Conservation (phyloP, 768 basidiomycete species). For the Porphyrellus cyaneotinctus region DNA sequence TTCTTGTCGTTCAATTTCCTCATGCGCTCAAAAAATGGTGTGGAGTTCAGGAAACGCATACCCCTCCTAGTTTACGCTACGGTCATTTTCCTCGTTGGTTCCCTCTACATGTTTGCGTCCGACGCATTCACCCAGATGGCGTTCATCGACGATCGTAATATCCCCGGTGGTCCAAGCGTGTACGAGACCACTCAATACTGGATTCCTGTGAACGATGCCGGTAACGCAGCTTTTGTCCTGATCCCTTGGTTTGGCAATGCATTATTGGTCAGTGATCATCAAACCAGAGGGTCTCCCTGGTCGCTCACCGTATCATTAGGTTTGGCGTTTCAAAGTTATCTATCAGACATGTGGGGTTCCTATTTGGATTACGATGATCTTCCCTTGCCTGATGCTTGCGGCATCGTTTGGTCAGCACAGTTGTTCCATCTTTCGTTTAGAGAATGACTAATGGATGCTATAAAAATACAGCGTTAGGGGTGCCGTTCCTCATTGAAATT, state of each 20-base stretch:
- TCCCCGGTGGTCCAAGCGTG: slow-evolving; percentile 28
- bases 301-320: neutral
- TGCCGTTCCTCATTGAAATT: slow-evolving; percentile 7
- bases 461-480: slow-evolving; percentile 3
- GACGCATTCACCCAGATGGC: slow-evolving; percentile 24
- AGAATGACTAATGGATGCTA: neutral
- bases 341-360: slow-evolving; percentile 6
- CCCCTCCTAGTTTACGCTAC: slow-evolving; percentile 7
- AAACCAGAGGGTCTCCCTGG: neutral
- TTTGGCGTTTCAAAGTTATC: slow-evolving; percentile 19
- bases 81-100: slow-evolving; percentile 5
- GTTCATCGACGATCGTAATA: slow-evolving; percentile 32
- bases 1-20: slow-evolving; percentile 11
- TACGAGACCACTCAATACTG: slow-evolving; percentile 18
- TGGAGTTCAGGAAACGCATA: slow-evolving; percentile 1
- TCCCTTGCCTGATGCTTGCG: slow-evolving; percentile 9
- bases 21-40: neutral
- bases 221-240: slow-evolving; percentile 9
- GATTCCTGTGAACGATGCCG: slow-evolving; percentile 15
- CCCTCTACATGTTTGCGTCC: slow-evolving; percentile 14
- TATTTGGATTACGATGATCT: slow-evolving; percentile 5
- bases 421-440: neutral
- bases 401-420: slow-evolving; percentile 5
- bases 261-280: slow-evolving; percentile 13
- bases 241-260: slow-evolving; percentile 18